Base-by-base conservation (phyloP, 768 basidiomycete species). In the Hygrophoropsis aurantiaca region DNA sequence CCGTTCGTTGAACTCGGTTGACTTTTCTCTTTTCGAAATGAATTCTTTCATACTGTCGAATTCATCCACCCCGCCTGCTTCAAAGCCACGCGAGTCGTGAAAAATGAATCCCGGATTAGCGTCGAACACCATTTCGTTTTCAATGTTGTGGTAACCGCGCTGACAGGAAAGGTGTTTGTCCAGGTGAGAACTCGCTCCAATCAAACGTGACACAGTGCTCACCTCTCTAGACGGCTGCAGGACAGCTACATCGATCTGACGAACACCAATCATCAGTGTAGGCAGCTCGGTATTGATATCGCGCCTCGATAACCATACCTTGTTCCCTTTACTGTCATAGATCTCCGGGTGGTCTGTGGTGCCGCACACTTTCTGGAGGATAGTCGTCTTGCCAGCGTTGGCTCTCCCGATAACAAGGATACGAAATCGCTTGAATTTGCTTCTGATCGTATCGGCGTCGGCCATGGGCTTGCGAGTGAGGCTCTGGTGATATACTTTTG, bases 31-130 rank as follows among this genome's bases (percentile, higher is more conserved):
- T 18, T 59, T 19, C n/a, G 46, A 18, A 11, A 75, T 59, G 50
- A 75, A 74, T 3, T 41, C 33, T 37, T 50, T 55, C 19, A 73
- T 62, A 6, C 42, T 56, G 1, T 58, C 43, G 3, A 71, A 44
- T 47, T 74, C 65, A 2, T 53, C 47, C 1, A 18, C 53, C 2
- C 51, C 53, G 3, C 72, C 72, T 16, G 67, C 48, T 53, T 74
- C 70, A 41, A 74, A 71, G 3, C 72, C 73, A 38, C 59, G 46
- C 16, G 73, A 74, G 46, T 74, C 72, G 32, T 74, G 73, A 46
- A 74, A 73, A 19, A 73, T 59, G 51, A 71, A 74, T 3, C 52
- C 40, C 3, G 51, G 54, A 24, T 67, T 67, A 53, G 57, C 68
- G 20, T 33, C 39, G 51, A 67, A 73, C 6, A 58, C 49, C 33